These are phyloP conservation scores for Macrocybe sp. DNA, from an alignment of 1,284 basidiomycete genomes.

Conservation along the genomic window DNA sequence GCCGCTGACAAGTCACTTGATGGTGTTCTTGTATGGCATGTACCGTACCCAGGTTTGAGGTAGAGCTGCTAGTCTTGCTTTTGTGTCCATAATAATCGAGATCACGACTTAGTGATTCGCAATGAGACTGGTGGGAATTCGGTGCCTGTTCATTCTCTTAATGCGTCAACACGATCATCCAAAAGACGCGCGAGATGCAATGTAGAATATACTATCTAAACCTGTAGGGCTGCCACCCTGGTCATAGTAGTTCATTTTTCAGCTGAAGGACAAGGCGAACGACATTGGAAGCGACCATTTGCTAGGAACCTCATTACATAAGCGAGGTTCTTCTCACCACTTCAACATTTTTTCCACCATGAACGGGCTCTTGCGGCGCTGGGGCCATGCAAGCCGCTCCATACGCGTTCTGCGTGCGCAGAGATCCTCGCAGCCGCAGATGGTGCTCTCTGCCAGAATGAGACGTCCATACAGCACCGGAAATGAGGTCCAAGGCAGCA, in stretches of 20 bases:
- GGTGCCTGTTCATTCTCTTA: slow-evolving; percentile 67
- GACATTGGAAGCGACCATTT: slow-evolving; percentile 17
- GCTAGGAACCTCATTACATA: too few relatives aligned
- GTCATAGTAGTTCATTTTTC: slow-evolving; percentile 82
- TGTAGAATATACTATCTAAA: slow-evolving; percentile 91
- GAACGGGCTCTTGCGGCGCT: slow-evolving; percentile 16
- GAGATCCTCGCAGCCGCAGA: neutral
- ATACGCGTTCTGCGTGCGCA: slow-evolving; percentile 24
- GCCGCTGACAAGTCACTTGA: too few relatives aligned
- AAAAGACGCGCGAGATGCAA: slow-evolving; percentile 88
- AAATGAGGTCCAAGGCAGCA: slow-evolving; percentile 1
- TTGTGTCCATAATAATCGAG: too few relatives aligned
- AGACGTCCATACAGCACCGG: slow-evolving; percentile 14
- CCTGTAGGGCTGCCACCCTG: slow-evolving; percentile 94
- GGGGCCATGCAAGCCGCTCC: slow-evolving; percentile 12
- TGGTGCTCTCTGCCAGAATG: neutral
- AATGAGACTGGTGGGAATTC: too few relatives aligned
- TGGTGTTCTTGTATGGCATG: too few relatives aligned
- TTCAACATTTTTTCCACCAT: slow-evolving; percentile 6
- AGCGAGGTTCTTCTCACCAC: too few relatives aligned
- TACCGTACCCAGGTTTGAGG: too few relatives aligned
- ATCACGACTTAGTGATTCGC: too few relatives aligned
- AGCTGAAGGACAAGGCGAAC: slow-evolving; percentile 39
- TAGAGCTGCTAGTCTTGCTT: too few relatives aligned
- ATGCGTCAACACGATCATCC: slow-evolving; percentile 88